phyloP scores from a whole-genome alignment of 1,139 yeast species.

The Yamadazyma jaroonii region DNA sequence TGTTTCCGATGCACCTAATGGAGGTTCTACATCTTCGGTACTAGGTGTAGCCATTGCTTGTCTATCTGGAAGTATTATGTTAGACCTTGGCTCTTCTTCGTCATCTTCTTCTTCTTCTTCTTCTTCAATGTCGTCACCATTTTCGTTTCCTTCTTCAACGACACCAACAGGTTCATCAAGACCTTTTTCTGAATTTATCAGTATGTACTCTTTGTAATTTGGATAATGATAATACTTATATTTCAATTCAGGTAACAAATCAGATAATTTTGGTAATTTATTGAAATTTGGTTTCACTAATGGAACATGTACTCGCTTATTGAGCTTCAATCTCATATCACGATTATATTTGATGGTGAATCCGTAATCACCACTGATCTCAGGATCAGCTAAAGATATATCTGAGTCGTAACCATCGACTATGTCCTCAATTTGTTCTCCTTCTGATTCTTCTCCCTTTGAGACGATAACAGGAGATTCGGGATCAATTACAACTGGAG shows the following conservation, averaged over 20 bases:
- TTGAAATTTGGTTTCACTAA: constrained; percentile 29
- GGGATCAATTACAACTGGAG: not conserved
- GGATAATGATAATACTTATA: constrained; percentile 32
- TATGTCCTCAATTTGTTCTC: no score
- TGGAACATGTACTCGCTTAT: constrained; percentile 24
- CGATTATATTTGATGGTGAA: constrained; percentile 44
- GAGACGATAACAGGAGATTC: not conserved
- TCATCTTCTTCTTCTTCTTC: constrained; percentile 5
- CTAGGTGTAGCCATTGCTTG: constrained; percentile 5
- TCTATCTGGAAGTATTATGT: constrained; percentile 3
- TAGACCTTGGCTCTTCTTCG: constrained; percentile 8
- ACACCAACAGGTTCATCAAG: not conserved
- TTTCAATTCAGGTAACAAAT: constrained; percentile 27
- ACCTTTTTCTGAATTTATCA: not conserved
- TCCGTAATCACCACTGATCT: constrained; percentile 46
- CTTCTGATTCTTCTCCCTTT: constrained; percentile 7
- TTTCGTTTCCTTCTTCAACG: constrained; percentile 1
- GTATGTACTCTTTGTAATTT: constrained; percentile 6
- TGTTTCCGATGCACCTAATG: constrained; percentile 7
- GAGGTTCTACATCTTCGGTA: constrained; percentile 5
- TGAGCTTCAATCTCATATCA: constrained; percentile 11
- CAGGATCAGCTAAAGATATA: constrained; percentile 53
- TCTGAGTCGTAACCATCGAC: constrained; percentile 41
- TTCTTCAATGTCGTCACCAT: constrained; percentile 7
- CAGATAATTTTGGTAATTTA: constrained; percentile 26